Conservation (phyloP, 306 rosid species). For the Glycine soja region DNA sequence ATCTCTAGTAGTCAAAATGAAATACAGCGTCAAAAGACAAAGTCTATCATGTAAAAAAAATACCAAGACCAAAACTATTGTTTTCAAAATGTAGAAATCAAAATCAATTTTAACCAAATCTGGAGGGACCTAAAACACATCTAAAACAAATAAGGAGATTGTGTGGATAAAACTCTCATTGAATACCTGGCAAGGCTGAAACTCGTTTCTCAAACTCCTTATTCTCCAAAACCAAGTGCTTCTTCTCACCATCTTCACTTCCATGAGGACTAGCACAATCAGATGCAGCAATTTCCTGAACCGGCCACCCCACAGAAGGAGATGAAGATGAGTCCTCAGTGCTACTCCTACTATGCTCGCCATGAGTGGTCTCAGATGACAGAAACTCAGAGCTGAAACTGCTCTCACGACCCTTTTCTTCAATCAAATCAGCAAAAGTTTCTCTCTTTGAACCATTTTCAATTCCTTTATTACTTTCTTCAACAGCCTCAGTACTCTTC, state of each 20-base stretch:
- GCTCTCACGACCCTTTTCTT: conserved; percentile 76
- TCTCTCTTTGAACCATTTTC: conserved; percentile 29
- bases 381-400: conserved; percentile 77
- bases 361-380: conserved; percentile 78
- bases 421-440: conserved; percentile 57
- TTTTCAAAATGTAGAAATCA: background rate
- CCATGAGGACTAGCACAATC: conserved; percentile 50
- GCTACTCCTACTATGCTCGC: conserved; percentile 79
- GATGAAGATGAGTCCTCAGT: conserved; percentile 78
- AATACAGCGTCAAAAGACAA: background rate
- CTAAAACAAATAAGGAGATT: background rate
- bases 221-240: conserved; percentile 53
- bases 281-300: conserved; percentile 53
- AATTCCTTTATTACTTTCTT: conserved; percentile 21
- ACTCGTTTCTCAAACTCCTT: conserved; percentile 57
- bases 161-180: background rate
- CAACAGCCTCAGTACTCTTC: conserved; percentile 46
- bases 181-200: conserved; percentile 70
- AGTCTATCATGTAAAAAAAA: background rate
- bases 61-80: background rate
- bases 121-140: background rate
- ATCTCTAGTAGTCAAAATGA: background rate
- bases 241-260: conserved; percentile 50
- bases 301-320: conserved; percentile 72
- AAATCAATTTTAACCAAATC: background rate